phyloP scores from a whole-genome alignment of 2,329 filamentous ascomycete genomes.

The Pestalotiopsis sp. region DNA sequence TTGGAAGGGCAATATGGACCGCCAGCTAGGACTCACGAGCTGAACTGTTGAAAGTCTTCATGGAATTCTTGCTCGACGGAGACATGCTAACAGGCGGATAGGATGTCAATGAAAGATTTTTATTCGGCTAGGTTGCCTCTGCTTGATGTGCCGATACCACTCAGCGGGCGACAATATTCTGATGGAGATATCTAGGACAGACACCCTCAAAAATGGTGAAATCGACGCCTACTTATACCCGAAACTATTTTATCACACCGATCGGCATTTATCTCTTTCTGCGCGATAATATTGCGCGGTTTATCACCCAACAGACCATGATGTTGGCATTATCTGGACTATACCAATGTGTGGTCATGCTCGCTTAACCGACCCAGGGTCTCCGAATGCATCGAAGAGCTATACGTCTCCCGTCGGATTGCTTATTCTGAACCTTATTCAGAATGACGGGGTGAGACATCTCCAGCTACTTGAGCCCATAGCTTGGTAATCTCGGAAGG shows the following conservation, averaged over 20 bases:
- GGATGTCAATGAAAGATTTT: background rate
- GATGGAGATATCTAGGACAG: background rate
- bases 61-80: background rate
- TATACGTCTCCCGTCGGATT: background rate
- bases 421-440: background rate
- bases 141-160: background rate
- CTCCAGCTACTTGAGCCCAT: background rate
- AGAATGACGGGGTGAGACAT: background rate
- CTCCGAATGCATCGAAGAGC: background rate
- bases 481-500: background rate
- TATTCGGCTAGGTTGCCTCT: background rate
- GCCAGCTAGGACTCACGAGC: background rate
- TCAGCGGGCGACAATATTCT: background rate
- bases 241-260: background rate
- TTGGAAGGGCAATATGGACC: conserved; percentile 38
- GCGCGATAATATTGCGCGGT: background rate
- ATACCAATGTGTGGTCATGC: background rate
- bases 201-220: background rate
- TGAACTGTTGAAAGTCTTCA: conserved; percentile 25
- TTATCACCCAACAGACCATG: background rate
- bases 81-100: background rate
- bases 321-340: background rate
- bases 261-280: background rate
- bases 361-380: background rate
- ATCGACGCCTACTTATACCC: background rate